Evolutionary conservation across 2,329 filamentous ascomycete species (phyloP).

Genomic region (Geosmithia morbida): DNA sequence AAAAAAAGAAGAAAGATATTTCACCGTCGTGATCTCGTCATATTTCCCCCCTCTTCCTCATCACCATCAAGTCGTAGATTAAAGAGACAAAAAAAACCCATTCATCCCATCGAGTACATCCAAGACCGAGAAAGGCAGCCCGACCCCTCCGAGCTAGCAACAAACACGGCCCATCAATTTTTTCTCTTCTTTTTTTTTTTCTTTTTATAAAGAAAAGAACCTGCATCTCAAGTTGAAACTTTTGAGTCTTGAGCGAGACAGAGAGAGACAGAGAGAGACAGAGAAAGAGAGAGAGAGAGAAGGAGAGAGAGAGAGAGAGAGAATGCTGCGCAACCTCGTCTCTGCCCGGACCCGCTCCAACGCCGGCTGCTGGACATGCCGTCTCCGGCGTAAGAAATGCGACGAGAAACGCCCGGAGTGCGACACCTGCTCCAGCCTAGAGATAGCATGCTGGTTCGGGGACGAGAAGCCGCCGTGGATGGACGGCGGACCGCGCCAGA

Average conservation of each 20-base stretch:
- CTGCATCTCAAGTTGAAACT: no score
- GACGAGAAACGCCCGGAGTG: slow-evolving; percentile 39
- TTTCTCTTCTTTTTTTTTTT: no score
- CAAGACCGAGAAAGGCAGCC: no score
- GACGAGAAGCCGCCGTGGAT: slow-evolving; percentile 42
- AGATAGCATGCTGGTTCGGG: slow-evolving; percentile 40
- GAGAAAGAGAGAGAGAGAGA: not conserved
- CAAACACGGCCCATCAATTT: no score
- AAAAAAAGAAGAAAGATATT: no score
- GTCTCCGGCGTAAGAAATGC: slow-evolving; percentile 47
- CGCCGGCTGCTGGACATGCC: slow-evolving; percentile 45
- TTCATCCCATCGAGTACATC: no score
- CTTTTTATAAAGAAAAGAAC: no score
- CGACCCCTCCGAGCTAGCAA: no score
- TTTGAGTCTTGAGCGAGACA: not conserved
- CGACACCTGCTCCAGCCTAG: slow-evolving; percentile 32
- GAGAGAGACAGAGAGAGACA: not conserved
- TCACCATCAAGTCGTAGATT: no score
- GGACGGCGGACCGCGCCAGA: slow-evolving; percentile 34
- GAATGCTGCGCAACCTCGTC: slow-evolving; percentile 8
- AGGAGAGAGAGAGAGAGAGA: not conserved
- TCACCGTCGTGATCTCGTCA: no score
- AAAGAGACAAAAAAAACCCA: no score
- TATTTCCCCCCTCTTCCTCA: no score
- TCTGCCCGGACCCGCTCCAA: slow-evolving; percentile 22